phyloP scores from a whole-genome alignment of 441 rosid genomes.

The Mallotus repandus region DNA sequence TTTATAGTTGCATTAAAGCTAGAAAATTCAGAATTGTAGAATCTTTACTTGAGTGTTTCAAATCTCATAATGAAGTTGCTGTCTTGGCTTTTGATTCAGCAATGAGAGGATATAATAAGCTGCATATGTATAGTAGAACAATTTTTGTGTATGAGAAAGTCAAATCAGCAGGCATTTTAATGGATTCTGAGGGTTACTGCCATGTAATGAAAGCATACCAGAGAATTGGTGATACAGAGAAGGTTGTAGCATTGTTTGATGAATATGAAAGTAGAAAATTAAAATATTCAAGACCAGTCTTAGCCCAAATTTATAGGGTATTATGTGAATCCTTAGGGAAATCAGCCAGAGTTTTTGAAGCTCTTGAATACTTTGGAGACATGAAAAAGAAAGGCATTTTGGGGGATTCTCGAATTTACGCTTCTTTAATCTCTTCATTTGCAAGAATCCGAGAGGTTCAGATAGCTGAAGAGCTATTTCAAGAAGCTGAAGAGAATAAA shows the following conservation, averaged over 20 bases:
- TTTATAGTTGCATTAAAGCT: constrained; percentile 50
- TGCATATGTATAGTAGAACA: constrained; percentile 78
- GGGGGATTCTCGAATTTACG: constrained; percentile 45
- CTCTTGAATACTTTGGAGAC: constrained; percentile 54
- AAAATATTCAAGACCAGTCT: constrained; percentile 30
- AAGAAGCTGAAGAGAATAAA: constrained; percentile 57
- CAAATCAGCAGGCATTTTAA: constrained; percentile 39
- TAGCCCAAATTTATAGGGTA: constrained; percentile 37
- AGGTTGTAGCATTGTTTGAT: constrained; percentile 53
- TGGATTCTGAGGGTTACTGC: constrained; percentile 55
- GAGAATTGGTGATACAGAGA: constrained; percentile 43
- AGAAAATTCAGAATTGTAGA: constrained; percentile 54
- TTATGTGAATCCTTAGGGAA: constrained; percentile 56
- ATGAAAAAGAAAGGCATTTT: constrained; percentile 52
- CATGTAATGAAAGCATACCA: constrained; percentile 66
- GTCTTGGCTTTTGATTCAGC: constrained; percentile 57
- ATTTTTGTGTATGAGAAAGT: constrained; percentile 47
- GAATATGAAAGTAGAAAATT: constrained; percentile 46
- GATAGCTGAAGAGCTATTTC: constrained; percentile 49
- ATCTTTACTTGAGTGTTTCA: constrained; percentile 46
- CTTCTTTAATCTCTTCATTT: constrained; percentile 56
- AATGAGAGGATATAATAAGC: constrained; percentile 72
- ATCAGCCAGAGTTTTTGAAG: constrained; percentile 59
- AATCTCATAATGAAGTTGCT: constrained; percentile 36
- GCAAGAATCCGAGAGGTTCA: constrained; percentile 40